A percentile compares a stretch with the other conserved stretches of the same genome.
Evolutionary conservation across 768 basidiomycete genomes (phyloP).

Genomic region (Psilocybe tampanensis): DNA sequence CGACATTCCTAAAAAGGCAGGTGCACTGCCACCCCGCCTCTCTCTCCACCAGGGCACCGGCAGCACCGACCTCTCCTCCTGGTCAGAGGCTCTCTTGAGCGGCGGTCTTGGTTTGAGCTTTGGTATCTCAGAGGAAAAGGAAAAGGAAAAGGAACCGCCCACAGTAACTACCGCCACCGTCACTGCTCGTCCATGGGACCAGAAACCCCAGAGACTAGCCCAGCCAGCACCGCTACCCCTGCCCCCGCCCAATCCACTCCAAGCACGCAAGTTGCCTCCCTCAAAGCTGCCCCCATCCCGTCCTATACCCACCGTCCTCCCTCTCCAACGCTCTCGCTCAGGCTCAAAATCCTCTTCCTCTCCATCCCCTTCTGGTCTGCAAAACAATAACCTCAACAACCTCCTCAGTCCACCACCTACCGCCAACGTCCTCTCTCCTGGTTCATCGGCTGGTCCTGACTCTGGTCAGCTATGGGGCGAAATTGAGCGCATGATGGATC

Average conservation of each 20-base stretch:
- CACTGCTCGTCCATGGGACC: slow-evolving; percentile 1
- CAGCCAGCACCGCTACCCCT: slow-evolving; percentile 3
- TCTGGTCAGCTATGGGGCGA: slow-evolving; percentile 28
- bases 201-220: neutral
- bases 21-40: slow-evolving; percentile 50
- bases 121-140: slow-evolving; percentile 8
- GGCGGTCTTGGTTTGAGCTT: slow-evolving; percentile 26
- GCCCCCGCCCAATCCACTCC: neutral
- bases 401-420: neutral
- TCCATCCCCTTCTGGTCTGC: neutral
- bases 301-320: slow-evolving; percentile 16
- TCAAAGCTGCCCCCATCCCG: slow-evolving; percentile 19
- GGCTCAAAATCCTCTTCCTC: neutral
- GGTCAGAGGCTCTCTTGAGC: slow-evolving; percentile 58
- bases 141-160: slow-evolving; percentile 4
- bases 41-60: slow-evolving; percentile 52
- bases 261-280: slow-evolving; percentile 15
- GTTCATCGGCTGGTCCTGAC: slow-evolving; percentile 24
- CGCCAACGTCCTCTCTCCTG: slow-evolving; percentile 15
- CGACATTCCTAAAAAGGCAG: slow-evolving; percentile 1
- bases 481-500: slow-evolving; percentile 32
- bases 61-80: slow-evolving; percentile 47
- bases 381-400: neutral
- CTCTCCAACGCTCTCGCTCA: slow-evolving; percentile 1
- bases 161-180: slow-evolving; percentile 2